These are phyloP conservation scores for Blumeriella jaapii DNA, from an alignment of 2,329 filamentous ascomycete genomes.

Conservation along the genomic window DNA sequence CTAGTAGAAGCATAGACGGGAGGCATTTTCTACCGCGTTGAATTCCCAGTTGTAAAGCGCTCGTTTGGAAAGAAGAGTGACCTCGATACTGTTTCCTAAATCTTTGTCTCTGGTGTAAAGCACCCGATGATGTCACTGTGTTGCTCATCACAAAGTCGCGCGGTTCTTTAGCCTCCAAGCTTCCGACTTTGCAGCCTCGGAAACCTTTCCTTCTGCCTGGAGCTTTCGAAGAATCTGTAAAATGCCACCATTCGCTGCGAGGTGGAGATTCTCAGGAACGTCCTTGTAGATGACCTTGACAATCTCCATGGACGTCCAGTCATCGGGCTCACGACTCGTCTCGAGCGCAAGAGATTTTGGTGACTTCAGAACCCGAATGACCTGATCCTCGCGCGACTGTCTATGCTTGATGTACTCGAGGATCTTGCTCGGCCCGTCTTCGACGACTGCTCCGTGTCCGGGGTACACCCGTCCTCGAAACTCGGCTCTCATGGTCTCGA, in stretches of 20 bases:
- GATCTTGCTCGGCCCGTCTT: constrained; percentile 61
- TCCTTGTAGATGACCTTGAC: constrained; percentile 81
- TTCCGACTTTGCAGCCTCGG: constrained; percentile 28
- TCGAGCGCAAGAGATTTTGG: constrained; percentile 25
- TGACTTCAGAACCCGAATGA: constrained; percentile 50
- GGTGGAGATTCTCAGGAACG: constrained; percentile 63
- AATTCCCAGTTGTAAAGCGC: too few relatives aligned
- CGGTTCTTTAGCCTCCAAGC: constrained; percentile 35
- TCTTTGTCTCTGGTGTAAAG: too few relatives aligned
- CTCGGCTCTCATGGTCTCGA: constrained; percentile 55
- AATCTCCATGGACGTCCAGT: constrained; percentile 65
- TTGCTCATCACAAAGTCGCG: constrained; percentile 32
- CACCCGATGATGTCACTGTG: too few relatives aligned
- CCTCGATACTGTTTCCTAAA: too few relatives aligned
- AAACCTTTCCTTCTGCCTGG: constrained; percentile 57
- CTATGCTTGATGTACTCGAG: constrained; percentile 76
- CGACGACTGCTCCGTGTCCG: constrained; percentile 72
- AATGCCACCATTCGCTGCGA: constrained; percentile 65
- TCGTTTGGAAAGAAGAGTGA: too few relatives aligned
- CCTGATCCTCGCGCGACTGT: constrained; percentile 66
- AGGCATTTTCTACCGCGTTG: too few relatives aligned
- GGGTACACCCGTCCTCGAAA: constrained; percentile 69
- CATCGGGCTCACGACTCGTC: constrained; percentile 21
- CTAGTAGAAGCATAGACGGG: too few relatives aligned
- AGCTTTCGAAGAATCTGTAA: constrained; percentile 73